These are phyloP conservation scores for Cladosporium sphaerospermum DNA, from an alignment of 2,329 filamentous ascomycete species.

Conservation along the genomic window DNA sequence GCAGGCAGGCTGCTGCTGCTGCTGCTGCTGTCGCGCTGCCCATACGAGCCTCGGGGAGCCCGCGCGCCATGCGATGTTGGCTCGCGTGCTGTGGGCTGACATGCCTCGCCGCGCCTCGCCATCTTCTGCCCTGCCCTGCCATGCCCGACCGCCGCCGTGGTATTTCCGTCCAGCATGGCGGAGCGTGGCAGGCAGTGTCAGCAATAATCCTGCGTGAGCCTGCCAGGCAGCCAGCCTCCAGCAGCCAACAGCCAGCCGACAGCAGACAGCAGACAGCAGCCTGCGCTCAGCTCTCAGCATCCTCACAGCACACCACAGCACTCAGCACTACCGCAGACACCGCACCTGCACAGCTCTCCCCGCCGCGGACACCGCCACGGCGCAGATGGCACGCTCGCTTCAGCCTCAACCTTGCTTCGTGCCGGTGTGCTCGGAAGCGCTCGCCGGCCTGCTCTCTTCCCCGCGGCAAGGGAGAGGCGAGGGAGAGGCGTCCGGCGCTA, in stretches of 20 bases:
- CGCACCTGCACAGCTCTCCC: no score
- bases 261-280: no score
- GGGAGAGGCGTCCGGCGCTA: conserved; percentile 8
- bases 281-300: no score
- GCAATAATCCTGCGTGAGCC: neutral
- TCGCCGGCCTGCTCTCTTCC: conserved; percentile 6
- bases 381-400: conserved; percentile 1
- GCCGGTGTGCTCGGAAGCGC: conserved; percentile 1
- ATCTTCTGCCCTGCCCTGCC: neutral
- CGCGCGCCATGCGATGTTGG: neutral
- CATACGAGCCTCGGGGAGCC: neutral
- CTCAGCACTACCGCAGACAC: no score
- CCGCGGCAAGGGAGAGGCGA: conserved; percentile 6
- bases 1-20: no score
- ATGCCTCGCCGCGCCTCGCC: neutral
- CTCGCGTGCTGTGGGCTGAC: neutral
- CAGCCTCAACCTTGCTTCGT: conserved; percentile 9
- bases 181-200: neutral
- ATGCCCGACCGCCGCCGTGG: neutral
- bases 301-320: neutral
- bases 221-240: no score
- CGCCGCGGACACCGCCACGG: neutral
- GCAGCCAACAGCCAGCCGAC: no score
- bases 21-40: neutral
- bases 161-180: neutral